A percentile compares a stretch with the other conserved stretches of the same genome.
phyloP scores from a whole-genome alignment of 2,329 filamentous ascomycete species.

The Fusarium hostae region DNA sequence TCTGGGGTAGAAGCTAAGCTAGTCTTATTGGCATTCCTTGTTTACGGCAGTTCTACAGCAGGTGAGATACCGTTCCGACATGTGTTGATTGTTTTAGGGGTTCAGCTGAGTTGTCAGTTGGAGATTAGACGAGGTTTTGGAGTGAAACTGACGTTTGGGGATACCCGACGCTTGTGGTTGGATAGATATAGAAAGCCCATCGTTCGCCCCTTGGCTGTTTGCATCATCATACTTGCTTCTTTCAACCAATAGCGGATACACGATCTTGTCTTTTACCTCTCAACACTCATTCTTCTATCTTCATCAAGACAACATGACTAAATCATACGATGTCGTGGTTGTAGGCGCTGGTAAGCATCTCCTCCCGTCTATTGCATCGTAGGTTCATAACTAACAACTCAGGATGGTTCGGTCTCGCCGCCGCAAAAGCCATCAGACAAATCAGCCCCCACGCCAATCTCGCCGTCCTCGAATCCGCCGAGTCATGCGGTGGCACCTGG shows the following conservation, averaged over 20 bases:
- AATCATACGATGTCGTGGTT: constrained; percentile 40
- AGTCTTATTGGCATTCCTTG: constrained; percentile 6
- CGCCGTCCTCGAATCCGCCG: constrained; percentile 61
- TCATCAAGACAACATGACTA: neutral
- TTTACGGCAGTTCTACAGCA: neutral
- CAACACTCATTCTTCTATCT: neutral
- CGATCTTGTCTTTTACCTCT: neutral
- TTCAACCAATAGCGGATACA: neutral
- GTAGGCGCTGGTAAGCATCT: constrained; percentile 37
- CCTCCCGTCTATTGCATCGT: too few species aligned
- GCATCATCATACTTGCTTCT: neutral
- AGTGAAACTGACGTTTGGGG: neutral
- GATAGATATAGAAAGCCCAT: constrained; percentile 13
- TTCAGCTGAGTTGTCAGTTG: neutral
- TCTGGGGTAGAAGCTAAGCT: constrained; percentile 16
- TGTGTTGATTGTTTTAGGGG: neutral
- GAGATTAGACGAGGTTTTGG: neutral
- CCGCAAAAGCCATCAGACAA: constrained; percentile 63
- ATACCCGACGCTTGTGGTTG: neutral
- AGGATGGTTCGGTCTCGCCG: constrained; percentile 63
- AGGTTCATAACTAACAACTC: neutral
- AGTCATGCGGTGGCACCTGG: constrained; percentile 70
- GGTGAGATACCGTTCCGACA: neutral
- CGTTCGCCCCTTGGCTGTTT: neutral
- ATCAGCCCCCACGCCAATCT: constrained; percentile 59